Base-by-base conservation (phyloP, 2,329 filamentous ascomycete species). In the Bimuria novae-zelandiae region DNA sequence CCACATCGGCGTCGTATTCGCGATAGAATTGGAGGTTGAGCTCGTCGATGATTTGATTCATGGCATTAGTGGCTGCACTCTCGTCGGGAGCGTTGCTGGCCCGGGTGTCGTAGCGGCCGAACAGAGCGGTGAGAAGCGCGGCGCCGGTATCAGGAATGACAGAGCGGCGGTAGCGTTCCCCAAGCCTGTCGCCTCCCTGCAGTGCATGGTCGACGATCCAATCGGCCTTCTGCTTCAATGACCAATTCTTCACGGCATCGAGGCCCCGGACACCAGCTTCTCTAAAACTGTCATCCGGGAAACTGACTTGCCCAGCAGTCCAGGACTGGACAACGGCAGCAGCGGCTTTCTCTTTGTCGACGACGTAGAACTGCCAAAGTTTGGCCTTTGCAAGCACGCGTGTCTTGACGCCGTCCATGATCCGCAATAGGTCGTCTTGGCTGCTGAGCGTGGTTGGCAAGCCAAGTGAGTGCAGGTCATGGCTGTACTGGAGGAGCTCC, bases 351-450 rank as follows among this genome's bases (percentile, higher is more conserved):
- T 93, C 85, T 3, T 94, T 86, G 66, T 97, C 85, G 52, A 96
- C 78, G 14, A 89, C 86, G 70, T 97, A 99, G 77, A 88, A 99
- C 70, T 99, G 90, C 94, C 94, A 99, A 1, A 99, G 81, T 43
- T 87, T 87, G 55, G 93, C 84, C 35, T 84, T 82, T 22, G 84
- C 84, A 67, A 99, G 84, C 30, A 94, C 91, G 49, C 92, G 83
- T 17, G 84, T 84, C 73, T 94, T 95, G 66, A 96, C 83, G 7
- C 84, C 89, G 25, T 90, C 86, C 87, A 97, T 96, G 54, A 97
- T 85, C 59, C 84, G 82, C 22, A 89, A 70, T 3, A 99, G 77
- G 65, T 97, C 93, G 40, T 89, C 86, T 3, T 81, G 78, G 7
- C 77, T 84, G 59, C 85, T 84, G 53, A 96, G 79, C 6, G 88